Conservation (phyloP, 2,329 filamentous ascomycete species). For the Verticillium zaregamsianum region DNA sequence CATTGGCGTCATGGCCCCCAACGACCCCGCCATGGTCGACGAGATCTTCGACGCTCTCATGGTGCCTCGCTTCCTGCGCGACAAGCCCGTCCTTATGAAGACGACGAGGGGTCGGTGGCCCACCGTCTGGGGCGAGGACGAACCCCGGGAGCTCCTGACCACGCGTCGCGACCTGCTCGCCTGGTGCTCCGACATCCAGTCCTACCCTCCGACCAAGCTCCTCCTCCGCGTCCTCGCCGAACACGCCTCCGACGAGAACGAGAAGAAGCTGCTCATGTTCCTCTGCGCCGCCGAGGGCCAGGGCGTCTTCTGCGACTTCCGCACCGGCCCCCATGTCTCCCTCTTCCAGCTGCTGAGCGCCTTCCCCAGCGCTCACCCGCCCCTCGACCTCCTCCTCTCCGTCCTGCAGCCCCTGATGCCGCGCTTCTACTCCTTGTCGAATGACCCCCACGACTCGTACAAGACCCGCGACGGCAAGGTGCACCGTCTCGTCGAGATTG, state of each 20-base stretch:
- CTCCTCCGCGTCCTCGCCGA: slow-evolving; percentile 84
- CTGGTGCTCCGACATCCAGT: slow-evolving; percentile 94
- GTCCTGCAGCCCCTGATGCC: slow-evolving; percentile 88
- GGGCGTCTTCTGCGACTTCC: slow-evolving; percentile 87
- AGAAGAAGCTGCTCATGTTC: slow-evolving; percentile 84
- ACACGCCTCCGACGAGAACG: slow-evolving; percentile 71
- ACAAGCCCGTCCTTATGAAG: slow-evolving; percentile 75
- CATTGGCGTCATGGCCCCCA: slow-evolving; percentile 88
- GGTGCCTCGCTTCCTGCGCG: slow-evolving; percentile 75
- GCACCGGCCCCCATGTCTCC: slow-evolving; percentile 82
- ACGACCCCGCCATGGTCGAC: slow-evolving; percentile 71
- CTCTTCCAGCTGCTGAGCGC: slow-evolving; percentile 82
- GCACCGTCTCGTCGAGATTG: slow-evolving; percentile 85
- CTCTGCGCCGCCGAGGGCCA: slow-evolving; percentile 89
- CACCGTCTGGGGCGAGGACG: slow-evolving; percentile 94
- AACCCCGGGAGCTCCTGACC: slow-evolving; percentile 79
- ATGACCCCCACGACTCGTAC: slow-evolving; percentile 80
- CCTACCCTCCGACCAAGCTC: slow-evolving; percentile 83
- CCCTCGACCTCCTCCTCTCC: slow-evolving; percentile 75
- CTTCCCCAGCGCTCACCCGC: slow-evolving; percentile 88
- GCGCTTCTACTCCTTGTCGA: slow-evolving; percentile 96
- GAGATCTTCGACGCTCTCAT: slow-evolving; percentile 78
- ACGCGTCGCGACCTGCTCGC: slow-evolving; percentile 88
- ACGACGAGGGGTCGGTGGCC: slow-evolving; percentile 87
- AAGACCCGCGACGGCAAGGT: slow-evolving; percentile 63